Percentiles rank a stretch among this genome's conserved stretches.
Evolutionary conservation across 2,329 filamentous ascomycete species (phyloP).

Genomic region (Hypoxylon sp.): DNA sequence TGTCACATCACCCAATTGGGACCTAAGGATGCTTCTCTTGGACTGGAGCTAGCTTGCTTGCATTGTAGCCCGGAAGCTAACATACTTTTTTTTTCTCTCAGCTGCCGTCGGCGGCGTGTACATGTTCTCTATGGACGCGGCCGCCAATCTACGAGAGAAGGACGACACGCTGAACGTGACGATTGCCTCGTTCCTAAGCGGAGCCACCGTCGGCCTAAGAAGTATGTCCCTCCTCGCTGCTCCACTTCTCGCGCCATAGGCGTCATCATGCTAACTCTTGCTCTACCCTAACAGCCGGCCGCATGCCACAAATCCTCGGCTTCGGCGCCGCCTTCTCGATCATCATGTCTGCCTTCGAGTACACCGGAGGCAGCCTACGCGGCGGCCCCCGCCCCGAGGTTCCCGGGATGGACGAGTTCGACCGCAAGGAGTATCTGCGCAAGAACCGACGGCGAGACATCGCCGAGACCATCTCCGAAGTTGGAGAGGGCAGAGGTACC

Average conservation of each 20-base stretch:
- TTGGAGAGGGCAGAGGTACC: constrained; percentile 91
- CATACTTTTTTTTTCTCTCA: constrained; percentile 55
- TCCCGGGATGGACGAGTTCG: constrained; percentile 77
- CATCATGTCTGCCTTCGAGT: constrained; percentile 72
- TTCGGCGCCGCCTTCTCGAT: constrained; percentile 71
- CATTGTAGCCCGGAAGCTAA: constrained; percentile 32
- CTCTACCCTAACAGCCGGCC: constrained; percentile 63
- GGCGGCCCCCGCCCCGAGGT: constrained; percentile 64
- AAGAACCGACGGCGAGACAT: constrained; percentile 80
- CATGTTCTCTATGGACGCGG: constrained; percentile 80
- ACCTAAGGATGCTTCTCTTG: not conserved
- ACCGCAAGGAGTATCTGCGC: constrained; percentile 80
- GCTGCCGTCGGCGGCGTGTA: constrained; percentile 82
- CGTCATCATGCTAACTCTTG: constrained; percentile 16
- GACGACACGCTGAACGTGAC: constrained; percentile 83
- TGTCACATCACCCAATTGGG: constrained; percentile 31
- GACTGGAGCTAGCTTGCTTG: not conserved
- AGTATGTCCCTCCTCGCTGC: constrained; percentile 68
- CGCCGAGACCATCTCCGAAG: constrained; percentile 83
- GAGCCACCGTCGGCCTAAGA: constrained; percentile 78
- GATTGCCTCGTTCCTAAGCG: constrained; percentile 82
- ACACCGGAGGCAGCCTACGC: constrained; percentile 70
- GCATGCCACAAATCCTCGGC: constrained; percentile 74
- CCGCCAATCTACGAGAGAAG: constrained; percentile 88
- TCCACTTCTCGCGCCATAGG: not conserved